phyloP scores from a whole-genome alignment of 306 rosid genomes.

The Nissolia schottii region DNA sequence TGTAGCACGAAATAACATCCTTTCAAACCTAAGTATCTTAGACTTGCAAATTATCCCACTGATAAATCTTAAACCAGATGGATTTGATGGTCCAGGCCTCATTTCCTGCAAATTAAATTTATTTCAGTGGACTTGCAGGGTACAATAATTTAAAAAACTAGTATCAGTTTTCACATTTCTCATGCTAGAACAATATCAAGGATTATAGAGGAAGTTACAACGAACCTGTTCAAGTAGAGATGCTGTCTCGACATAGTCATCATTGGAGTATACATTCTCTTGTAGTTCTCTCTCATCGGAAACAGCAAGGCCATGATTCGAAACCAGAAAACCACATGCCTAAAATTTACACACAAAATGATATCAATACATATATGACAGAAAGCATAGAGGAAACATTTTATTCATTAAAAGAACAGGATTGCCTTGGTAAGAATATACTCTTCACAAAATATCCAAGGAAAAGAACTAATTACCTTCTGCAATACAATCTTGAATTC shows the following conservation, averaged over 20 bases:
- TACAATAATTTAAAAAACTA: conserved; percentile 23
- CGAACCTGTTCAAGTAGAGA: conserved; percentile 86
- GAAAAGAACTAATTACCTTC: conserved; percentile 50
- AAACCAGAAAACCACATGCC: conserved; percentile 83
- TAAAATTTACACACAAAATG: conserved; percentile 35
- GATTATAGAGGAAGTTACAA: conserved; percentile 5
- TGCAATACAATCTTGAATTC: conserved; percentile 96
- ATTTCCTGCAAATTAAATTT: conserved; percentile 57
- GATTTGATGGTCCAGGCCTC: conserved; percentile 61
- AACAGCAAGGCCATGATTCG: conserved; percentile 58
- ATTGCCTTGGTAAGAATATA: conserved; percentile 13
- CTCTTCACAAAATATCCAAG: conserved; percentile 8
- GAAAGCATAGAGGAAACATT: conserved; percentile 8
- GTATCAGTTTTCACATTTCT: neutral
- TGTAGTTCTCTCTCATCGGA: conserved; percentile 72
- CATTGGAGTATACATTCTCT: conserved; percentile 68
- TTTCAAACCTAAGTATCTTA: conserved; percentile 81
- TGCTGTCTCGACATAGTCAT: conserved; percentile 53
- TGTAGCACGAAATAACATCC: conserved; percentile 97
- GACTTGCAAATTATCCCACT: conserved; percentile 91
- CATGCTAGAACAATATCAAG: conserved; percentile 1
- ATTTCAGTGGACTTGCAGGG: conserved; percentile 10
- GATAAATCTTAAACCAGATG: conserved; percentile 89
- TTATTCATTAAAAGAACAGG: neutral
- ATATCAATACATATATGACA: conserved; percentile 11